Base-by-base conservation (phyloP, 441 rosid species). In the Eutrema salsugineum region DNA sequence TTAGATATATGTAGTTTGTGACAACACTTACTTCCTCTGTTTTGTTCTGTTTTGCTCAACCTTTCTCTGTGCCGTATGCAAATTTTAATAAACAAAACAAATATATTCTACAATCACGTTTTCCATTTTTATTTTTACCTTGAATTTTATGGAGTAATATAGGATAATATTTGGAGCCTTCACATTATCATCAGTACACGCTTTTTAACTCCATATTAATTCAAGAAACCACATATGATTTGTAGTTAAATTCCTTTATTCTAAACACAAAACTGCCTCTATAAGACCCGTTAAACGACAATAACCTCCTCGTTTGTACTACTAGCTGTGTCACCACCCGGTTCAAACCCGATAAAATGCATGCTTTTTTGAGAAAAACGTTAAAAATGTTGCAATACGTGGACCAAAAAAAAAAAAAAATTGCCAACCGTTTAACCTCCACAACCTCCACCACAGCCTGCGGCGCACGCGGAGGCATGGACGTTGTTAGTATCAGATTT, bases 401-500 rank as follows among this genome's bases (percentile, higher is more conserved):
- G 0, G 27, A 24, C 19, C 8, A 19, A 24, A 15, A 40, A 19
- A 8, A 5, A 40, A 17, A 14, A 40, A 38, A 14, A 46, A 11
- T 11, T 7, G 22, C 11, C 9, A 27, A 8, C 16, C 20, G 8
- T 55, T 83, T 58, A 84, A 1, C 76, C 88, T 42, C 95, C 91
- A 64, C 89, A 89, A 22, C 75, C 86, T 1, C 72, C 81, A 1
- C 88, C 86, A 9, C 92, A 85, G 0, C 72, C 87, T 8, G 79
- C 81, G 0, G 62, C 75, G 5, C 89, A 87, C 12, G 81, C 10
- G 7, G 84, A 59, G 28, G 75, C 81, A 7, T 73, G 56, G 11
- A 71, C 70, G 27, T 66, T 79, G 12, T 73, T 33, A 51, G 68
- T 50, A 0, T 78, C 70, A 72, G 81, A 14, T 4, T 79, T 51